These are phyloP conservation scores for Phytophthora palmivora DNA, from an alignment of 352 stramenopile genomes.

Conservation along the genomic window DNA sequence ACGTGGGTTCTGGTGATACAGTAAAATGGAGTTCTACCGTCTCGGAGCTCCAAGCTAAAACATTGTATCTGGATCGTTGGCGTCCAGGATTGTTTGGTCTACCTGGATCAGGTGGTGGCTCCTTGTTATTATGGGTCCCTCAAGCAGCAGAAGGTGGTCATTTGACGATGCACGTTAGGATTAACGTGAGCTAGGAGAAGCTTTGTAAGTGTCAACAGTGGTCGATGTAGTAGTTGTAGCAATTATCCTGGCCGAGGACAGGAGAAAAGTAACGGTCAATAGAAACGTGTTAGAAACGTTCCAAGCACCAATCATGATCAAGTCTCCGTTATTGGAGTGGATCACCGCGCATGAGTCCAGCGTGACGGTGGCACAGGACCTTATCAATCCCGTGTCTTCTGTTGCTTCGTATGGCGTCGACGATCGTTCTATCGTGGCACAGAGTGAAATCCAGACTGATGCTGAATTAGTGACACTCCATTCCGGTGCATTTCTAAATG, in stretches of 20 bases:
- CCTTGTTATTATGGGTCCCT: constrained; percentile 38
- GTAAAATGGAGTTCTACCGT: constrained; percentile 17
- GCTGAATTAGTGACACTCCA: constrained; percentile 53
- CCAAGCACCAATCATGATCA: constrained; percentile 19
- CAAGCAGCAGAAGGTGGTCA: constrained; percentile 29
- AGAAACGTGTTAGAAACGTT: constrained; percentile 20
- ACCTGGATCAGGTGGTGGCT: constrained; percentile 27
- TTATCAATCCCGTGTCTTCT: constrained; percentile 52
- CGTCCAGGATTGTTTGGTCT: constrained; percentile 38
- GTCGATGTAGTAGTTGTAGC: not conserved
- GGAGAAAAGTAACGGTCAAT: not conserved
- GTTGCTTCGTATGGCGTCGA: constrained; percentile 33
- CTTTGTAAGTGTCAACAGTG: too few species aligned
- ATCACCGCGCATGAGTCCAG: constrained; percentile 37
- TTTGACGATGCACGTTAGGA: constrained; percentile 34
- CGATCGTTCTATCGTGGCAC: constrained; percentile 63
- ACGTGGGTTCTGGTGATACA: constrained; percentile 36
- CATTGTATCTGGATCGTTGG: constrained; percentile 44
- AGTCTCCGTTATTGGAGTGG: constrained; percentile 45
- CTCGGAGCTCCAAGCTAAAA: constrained; percentile 42
- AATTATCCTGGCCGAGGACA: not conserved
- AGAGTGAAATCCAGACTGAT: constrained; percentile 31
- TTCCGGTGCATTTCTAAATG: constrained; percentile 53
- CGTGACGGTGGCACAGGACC: constrained; percentile 39
- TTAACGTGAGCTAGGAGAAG: constrained; percentile 47